Percentiles rank a stretch among this genome's conserved stretches.
phyloP scores from a whole-genome alignment of 352 stramenopile genomes.

The Globisporangium orthogonon region DNA sequence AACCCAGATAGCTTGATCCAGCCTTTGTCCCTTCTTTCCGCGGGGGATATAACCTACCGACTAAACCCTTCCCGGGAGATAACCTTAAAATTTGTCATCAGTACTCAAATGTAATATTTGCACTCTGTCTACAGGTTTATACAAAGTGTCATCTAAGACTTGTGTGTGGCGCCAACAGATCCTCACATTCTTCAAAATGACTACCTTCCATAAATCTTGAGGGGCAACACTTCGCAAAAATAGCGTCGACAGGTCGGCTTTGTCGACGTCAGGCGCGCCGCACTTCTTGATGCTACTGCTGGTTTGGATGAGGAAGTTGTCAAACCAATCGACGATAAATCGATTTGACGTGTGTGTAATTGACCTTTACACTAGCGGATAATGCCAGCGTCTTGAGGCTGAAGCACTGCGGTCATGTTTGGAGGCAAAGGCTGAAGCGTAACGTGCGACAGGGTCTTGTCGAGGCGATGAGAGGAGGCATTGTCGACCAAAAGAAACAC shows the following conservation, averaged over 20 bases:
- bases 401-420: constrained; percentile 1
- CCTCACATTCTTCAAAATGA: background rate
- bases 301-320: background rate
- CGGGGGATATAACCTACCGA: too few relatives aligned
- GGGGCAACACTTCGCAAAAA: background rate
- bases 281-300: background rate
- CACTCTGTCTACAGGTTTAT: background rate
- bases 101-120: background rate
- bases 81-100: too few relatives aligned
- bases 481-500: constrained; percentile 5
- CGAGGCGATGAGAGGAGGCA: background rate
- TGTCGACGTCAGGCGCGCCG: background rate
- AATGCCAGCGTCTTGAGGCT: constrained; percentile 1
- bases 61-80: too few relatives aligned
- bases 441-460: background rate
- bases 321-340: constrained; percentile 1
- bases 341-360: background rate
- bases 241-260: background rate
- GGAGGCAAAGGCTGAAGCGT: background rate
- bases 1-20: constrained; percentile 2
- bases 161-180: constrained; percentile 4
- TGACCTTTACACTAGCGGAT: constrained; percentile 3
- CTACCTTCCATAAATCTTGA: background rate
- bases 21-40: too few relatives aligned
- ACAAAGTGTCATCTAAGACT: background rate